A percentile compares a stretch with the other conserved stretches of the same genome.
phyloP scores from a whole-genome alignment of 2,329 filamentous ascomycete genomes.

The Penicillium sumatraense region DNA sequence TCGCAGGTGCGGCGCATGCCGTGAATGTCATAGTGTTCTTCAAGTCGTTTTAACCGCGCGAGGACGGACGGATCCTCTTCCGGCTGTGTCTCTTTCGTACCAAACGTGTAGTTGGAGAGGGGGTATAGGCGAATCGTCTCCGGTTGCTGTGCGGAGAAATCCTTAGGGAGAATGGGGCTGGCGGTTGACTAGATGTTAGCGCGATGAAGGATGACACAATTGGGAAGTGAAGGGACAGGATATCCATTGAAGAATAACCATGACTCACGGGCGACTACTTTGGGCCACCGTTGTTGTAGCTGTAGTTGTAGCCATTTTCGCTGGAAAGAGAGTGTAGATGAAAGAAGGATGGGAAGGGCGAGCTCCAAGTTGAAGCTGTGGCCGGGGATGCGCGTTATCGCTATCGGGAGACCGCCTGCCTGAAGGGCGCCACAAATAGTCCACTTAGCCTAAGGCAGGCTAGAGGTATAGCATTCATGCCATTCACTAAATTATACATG shows the following conservation, averaged over 20 bases:
- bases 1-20: conserved; percentile 98
- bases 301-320: conserved; percentile 84
- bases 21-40: conserved; percentile 89
- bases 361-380: background rate
- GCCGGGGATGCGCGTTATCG: conserved; percentile 17
- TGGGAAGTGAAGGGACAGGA: background rate
- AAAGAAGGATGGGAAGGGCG: background rate
- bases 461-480: background rate
- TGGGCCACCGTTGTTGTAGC: conserved; percentile 76
- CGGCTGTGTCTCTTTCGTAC: conserved; percentile 96
- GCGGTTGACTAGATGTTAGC: conserved; percentile 17
- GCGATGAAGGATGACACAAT: no score
- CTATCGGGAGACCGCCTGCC: conserved; percentile 12
- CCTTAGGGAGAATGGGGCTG: conserved; percentile 74
- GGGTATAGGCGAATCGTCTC: conserved; percentile 89
- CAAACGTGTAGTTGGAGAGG: conserved; percentile 97
- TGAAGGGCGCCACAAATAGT: background rate
- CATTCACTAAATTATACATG: no score
- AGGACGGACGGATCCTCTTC: conserved; percentile 97
- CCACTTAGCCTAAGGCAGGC: no score
- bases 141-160: conserved; percentile 89
- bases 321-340: background rate
- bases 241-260: background rate
- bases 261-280: conserved; percentile 68
- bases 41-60: conserved; percentile 87